Percentiles rank a stretch among this genome's conserved stretches.
phyloP scores from a whole-genome alignment of 495 filamentous ascomycete genomes.

The Aspergillus homomorphus region DNA sequence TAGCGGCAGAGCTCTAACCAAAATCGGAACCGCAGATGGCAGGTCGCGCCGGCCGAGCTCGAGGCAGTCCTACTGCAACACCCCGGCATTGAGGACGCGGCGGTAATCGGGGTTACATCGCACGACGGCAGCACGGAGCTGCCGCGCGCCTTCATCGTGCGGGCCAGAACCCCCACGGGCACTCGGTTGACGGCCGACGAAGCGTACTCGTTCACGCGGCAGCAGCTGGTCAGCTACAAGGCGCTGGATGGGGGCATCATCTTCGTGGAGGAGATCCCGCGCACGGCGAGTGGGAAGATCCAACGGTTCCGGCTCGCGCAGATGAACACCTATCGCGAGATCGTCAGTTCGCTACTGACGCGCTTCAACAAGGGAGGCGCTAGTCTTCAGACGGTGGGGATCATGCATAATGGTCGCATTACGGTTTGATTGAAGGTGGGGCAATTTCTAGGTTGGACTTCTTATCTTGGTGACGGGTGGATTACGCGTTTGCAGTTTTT shows the following conservation, averaged over 20 bases:
- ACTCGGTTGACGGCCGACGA: constrained; percentile 50
- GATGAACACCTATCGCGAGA: constrained; percentile 45
- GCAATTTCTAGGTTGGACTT: too few relatives aligned
- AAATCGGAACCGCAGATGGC: constrained; percentile 36
- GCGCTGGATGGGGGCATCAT: constrained; percentile 66
- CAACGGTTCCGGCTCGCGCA: constrained; percentile 50
- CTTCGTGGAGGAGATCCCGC: constrained; percentile 72
- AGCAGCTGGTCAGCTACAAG: constrained; percentile 63
- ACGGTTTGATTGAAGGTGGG: constrained; percentile 17
- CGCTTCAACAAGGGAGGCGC: constrained; percentile 30
- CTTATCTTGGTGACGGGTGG: background rate
- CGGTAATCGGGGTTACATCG: constrained; percentile 67
- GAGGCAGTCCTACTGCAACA: constrained; percentile 73
- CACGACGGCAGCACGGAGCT: constrained; percentile 57
- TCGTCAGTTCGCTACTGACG: constrained; percentile 42
- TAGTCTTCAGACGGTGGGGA: constrained; percentile 23
- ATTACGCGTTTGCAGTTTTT: background rate
- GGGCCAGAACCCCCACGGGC: constrained; percentile 27
- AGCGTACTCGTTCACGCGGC: constrained; percentile 59
- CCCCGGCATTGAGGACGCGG: constrained; percentile 66
- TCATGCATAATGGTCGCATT: constrained; percentile 24
- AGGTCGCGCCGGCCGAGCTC: constrained; percentile 85
- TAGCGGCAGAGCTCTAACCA: background rate
- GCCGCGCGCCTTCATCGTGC: constrained; percentile 72
- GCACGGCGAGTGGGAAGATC: constrained; percentile 78